These are phyloP conservation scores for Lasiosphaeris hirsuta DNA, from an alignment of 495 filamentous ascomycete species.

Conservation along the genomic window DNA sequence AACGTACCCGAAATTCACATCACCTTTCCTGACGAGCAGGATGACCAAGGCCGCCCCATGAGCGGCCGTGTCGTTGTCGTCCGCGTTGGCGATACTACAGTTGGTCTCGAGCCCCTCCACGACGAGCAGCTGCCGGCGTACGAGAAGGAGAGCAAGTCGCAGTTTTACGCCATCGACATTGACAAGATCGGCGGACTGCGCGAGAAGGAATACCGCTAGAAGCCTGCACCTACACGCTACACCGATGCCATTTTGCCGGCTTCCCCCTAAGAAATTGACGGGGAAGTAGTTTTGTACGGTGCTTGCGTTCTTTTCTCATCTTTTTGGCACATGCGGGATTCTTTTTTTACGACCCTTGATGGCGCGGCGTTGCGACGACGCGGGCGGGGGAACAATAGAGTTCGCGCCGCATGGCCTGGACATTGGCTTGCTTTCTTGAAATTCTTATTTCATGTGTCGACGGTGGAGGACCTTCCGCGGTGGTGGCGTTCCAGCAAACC, in stretches of 20 bases:
- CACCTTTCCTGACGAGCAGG: constrained; percentile 94
- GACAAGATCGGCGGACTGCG: constrained; percentile 92
- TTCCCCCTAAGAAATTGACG: too few relatives aligned
- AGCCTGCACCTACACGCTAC: too few relatives aligned
- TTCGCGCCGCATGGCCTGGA: background rate
- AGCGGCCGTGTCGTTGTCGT: constrained; percentile 91
- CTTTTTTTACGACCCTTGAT: background rate
- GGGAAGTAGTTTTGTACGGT: too few relatives aligned
- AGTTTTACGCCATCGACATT: constrained; percentile 89
- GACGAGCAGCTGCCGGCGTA: constrained; percentile 85
- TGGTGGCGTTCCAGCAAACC: too few relatives aligned
- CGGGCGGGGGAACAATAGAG: background rate
- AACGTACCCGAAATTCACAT: constrained; percentile 92
- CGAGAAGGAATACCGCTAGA: constrained; percentile 66
- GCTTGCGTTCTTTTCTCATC: background rate
- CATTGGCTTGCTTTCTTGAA: background rate
- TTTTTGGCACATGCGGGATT: background rate
- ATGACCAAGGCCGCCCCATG: constrained; percentile 78
- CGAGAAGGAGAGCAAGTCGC: constrained; percentile 66
- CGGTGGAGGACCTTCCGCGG: too few relatives aligned
- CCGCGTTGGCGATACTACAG: constrained; percentile 78
- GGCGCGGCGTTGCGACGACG: background rate
- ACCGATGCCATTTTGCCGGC: too few relatives aligned
- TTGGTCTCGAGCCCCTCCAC: constrained; percentile 82
- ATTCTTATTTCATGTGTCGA: background rate